Evolutionary conservation across 179 eudicot genomes (phyloP).

Genomic region (Actinidia arguta): DNA sequence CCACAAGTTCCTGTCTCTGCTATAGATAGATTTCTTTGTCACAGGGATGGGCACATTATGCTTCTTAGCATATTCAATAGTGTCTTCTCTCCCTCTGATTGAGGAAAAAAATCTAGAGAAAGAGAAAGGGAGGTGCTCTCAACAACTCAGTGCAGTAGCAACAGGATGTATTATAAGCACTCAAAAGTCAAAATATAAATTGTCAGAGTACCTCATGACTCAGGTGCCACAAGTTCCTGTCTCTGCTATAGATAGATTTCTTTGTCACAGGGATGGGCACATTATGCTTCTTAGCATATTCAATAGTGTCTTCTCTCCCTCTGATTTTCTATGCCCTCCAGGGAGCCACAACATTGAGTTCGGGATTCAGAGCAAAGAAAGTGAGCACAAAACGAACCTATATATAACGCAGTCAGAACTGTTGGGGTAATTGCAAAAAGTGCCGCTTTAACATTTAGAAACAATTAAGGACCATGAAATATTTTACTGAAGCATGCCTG

Average conservation of each 20-base stretch:
- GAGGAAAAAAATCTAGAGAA: too few relatives aligned
- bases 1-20: constrained; percentile 98
- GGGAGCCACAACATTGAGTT: constrained; percentile 90
- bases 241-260: constrained; percentile 98
- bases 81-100: constrained; percentile 93
- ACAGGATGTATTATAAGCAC: too few relatives aligned
- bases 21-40: constrained; percentile 94
- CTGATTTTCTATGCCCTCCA: constrained; percentile 98
- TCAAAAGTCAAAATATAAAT: too few relatives aligned
- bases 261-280: constrained; percentile 95
- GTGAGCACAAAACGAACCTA: constrained; percentile 98
- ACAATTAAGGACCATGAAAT: too few relatives aligned
- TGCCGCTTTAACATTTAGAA: background rate
- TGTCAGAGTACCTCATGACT: constrained; percentile 99
- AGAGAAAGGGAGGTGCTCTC: too few relatives aligned
- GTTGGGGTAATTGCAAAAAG: background rate
- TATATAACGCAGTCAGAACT: background rate
- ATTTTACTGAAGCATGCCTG: constrained; percentile 55
- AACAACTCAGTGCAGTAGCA: too few relatives aligned
- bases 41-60: constrained; percentile 96
- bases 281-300: constrained; percentile 92
- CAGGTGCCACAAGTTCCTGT: constrained; percentile 95
- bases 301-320: constrained; percentile 98
- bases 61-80: constrained; percentile 94
- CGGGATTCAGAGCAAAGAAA: constrained; percentile 89